phyloP scores from a whole-genome alignment of 306 rosid genomes.

The Rosa lucieae region DNA sequence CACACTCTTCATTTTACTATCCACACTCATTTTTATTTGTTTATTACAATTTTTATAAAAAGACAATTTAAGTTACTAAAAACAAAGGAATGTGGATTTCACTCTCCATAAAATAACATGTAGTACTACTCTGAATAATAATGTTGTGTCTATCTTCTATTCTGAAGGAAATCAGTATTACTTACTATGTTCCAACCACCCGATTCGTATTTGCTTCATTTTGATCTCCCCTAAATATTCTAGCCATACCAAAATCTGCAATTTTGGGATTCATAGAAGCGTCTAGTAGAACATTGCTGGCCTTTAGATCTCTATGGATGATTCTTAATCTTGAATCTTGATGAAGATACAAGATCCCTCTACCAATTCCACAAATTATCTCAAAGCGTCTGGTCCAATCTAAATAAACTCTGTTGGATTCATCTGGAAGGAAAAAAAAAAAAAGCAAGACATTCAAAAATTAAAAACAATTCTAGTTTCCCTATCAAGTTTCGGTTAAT shows the following conservation, averaged over 20 bases:
- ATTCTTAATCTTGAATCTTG: too few relatives aligned
- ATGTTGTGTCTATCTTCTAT: neutral
- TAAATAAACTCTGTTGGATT: neutral
- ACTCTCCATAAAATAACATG: neutral
- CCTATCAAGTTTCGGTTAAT: too few relatives aligned
- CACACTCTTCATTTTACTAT: too few relatives aligned
- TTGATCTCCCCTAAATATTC: neutral
- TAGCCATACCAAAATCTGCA: slow-evolving; percentile 8
- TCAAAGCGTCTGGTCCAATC: neutral
- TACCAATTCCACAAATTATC: neutral
- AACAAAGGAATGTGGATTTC: too few relatives aligned
- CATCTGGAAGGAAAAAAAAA: neutral
- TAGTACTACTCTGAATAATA: neutral
- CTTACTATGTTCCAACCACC: slow-evolving; percentile 13
- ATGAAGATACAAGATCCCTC: slow-evolving; percentile 2
- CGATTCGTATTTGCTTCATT: neutral
- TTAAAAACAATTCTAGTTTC: neutral
- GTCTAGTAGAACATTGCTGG: slow-evolving; percentile 8
- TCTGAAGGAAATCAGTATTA: neutral
- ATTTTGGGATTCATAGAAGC: neutral
- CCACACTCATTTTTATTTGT: too few relatives aligned
- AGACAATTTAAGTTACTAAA: too few relatives aligned
- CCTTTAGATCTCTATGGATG: neutral
- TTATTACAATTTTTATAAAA: too few relatives aligned
- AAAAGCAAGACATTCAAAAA: neutral